Percentiles rank a stretch among this genome's conserved stretches.
Evolutionary conservation across 306 rosid species (phyloP).

Genomic region (Lathyrus sativus): DNA sequence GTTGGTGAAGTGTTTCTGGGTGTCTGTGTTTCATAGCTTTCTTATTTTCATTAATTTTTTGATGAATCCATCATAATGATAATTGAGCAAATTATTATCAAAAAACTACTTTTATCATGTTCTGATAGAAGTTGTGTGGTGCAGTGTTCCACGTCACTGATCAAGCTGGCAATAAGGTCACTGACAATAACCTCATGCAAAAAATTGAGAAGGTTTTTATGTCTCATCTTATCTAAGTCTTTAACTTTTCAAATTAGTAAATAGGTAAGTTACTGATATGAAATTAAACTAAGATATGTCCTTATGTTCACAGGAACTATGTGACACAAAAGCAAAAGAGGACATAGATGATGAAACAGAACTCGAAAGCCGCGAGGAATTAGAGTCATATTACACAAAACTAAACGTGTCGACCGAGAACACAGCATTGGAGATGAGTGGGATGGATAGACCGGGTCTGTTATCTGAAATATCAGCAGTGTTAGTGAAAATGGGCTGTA

Average conservation of each 20-base stretch:
- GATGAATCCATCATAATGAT: background rate
- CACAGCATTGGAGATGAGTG: constrained; percentile 73
- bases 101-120: constrained; percentile 1
- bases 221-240: background rate
- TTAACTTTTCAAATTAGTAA: background rate
- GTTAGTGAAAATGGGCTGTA: constrained; percentile 62
- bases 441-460: constrained; percentile 70
- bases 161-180: constrained; percentile 76
- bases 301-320: constrained; percentile 57
- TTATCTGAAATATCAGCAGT: constrained; percentile 76
- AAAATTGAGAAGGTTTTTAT: constrained; percentile 65
- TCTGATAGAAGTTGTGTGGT: constrained; percentile 35
- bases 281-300: background rate
- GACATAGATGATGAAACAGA: constrained; percentile 35
- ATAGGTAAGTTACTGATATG: background rate
- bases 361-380: constrained; percentile 17
- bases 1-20: too few species aligned
- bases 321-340: constrained; percentile 50
- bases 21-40: too few species aligned
- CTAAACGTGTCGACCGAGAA: constrained; percentile 32
- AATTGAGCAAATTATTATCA: background rate
- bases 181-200: constrained; percentile 66
- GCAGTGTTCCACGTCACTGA: constrained; percentile 93
- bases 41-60: too few species aligned
- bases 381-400: constrained; percentile 1